Evolutionary conservation across 2,329 filamentous ascomycete genomes (phyloP).

Genomic region (Cercospora sp.): DNA sequence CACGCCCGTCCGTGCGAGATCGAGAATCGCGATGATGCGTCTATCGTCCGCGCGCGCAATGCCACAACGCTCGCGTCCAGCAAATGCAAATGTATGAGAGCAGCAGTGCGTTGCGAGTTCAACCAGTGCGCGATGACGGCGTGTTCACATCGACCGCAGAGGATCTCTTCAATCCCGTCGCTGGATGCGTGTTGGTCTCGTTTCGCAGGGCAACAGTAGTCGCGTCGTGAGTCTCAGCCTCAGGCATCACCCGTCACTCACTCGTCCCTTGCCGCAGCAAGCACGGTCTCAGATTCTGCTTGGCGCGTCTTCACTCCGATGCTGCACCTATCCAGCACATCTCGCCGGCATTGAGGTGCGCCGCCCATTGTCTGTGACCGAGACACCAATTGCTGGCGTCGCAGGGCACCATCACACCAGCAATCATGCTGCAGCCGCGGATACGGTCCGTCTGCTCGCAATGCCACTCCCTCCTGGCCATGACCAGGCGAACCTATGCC

Average conservation of each 20-base stretch:
- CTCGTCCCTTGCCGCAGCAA: neutral
- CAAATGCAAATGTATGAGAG: neutral
- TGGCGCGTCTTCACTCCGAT: neutral
- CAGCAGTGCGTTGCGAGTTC: neutral
- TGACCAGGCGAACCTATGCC: conserved; percentile 54
- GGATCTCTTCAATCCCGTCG: neutral
- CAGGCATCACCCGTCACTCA: neutral
- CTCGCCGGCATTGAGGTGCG: neutral
- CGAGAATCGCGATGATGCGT: conserved; percentile 1
- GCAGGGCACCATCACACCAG: neutral
- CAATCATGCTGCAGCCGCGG: conserved; percentile 65
- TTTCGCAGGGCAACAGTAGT: conserved; percentile 1
- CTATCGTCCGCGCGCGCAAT: conserved; percentile 8
- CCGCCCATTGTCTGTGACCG: neutral
- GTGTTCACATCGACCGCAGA: neutral
- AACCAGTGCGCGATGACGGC: neutral
- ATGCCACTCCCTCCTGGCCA: conserved; percentile 51
- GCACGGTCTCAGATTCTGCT: neutral
- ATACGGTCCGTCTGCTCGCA: conserved; percentile 55
- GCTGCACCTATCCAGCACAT: neutral
- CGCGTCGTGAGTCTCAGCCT: neutral
- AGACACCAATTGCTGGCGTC: neutral
- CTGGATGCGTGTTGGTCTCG: neutral
- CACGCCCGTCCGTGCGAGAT: neutral
- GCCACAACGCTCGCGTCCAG: conserved; percentile 1